These are phyloP conservation scores for Exophiala sideris DNA, from an alignment of 2,329 filamentous ascomycete species.

Conservation along the genomic window DNA sequence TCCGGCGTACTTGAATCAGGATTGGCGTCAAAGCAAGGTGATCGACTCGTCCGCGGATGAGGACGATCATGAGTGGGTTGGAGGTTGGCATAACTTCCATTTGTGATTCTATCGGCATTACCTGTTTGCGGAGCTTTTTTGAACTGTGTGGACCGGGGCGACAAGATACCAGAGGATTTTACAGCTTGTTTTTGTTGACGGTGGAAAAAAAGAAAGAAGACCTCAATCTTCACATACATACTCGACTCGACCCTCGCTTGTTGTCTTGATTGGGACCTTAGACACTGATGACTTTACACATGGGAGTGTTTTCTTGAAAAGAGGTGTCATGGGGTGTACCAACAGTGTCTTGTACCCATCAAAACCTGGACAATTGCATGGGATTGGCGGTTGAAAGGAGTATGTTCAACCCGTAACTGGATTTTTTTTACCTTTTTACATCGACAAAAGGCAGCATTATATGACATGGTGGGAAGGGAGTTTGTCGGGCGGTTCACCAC, in stretches of 20 bases:
- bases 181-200: slow-evolving; percentile 20
- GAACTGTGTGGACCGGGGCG: slow-evolving; percentile 19
- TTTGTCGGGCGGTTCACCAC: slow-evolving; percentile 11
- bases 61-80: slow-evolving; percentile 89
- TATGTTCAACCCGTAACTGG: background rate
- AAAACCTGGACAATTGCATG: slow-evolving; percentile 18
- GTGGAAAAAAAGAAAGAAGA: slow-evolving; percentile 9
- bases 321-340: slow-evolving; percentile 30
- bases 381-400: slow-evolving; percentile 4
- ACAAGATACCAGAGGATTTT: slow-evolving; percentile 22
- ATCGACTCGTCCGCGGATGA: slow-evolving; percentile 40
- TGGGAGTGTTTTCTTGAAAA: slow-evolving; percentile 23
- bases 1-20: slow-evolving; percentile 41
- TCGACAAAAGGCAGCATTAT: slow-evolving; percentile 17
- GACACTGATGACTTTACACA: slow-evolving; percentile 30
- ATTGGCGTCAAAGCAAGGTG: slow-evolving; percentile 44
- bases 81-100: slow-evolving; percentile 75
- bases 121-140: slow-evolving; percentile 21
- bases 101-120: slow-evolving; percentile 47
- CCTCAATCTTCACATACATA: slow-evolving; percentile 9
- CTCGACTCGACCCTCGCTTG: slow-evolving; percentile 24
- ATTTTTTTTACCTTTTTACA: background rate
- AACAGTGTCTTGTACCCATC: slow-evolving; percentile 23
- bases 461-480: slow-evolving; percentile 14
- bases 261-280: slow-evolving; percentile 28